Evolutionary conservation across 139 green algal species (phyloP).

Genomic region (Chlamydomonas asymmetrica): DNA sequence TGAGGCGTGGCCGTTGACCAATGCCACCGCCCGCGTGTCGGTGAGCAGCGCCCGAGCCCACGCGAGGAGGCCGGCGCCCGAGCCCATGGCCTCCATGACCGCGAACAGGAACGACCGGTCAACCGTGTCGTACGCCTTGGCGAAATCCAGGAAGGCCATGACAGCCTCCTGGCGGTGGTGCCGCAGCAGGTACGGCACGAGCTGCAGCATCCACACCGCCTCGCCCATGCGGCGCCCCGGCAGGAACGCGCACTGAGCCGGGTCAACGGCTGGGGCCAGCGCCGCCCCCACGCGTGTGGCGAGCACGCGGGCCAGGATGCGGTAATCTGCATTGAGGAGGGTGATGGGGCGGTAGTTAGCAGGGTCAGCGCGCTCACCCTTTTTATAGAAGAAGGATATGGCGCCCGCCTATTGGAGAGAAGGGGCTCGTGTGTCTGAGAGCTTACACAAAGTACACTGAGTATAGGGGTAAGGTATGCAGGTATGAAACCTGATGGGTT

Average conservation of each 20-base stretch:
- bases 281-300: background rate
- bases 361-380: background rate
- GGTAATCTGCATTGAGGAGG: slow-evolving; percentile 40
- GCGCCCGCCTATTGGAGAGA: too few relatives aligned
- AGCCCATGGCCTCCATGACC: slow-evolving; percentile 9
- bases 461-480: too few relatives aligned
- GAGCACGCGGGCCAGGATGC: slow-evolving; percentile 26
- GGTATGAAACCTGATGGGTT: too few relatives aligned
- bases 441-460: too few relatives aligned
- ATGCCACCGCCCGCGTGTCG: background rate
- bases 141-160: slow-evolving; percentile 17
- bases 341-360: slow-evolving; percentile 44
- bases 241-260: slow-evolving; percentile 42
- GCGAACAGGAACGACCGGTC: slow-evolving; percentile 22
- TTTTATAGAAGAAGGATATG: slow-evolving; percentile 33
- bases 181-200: slow-evolving; percentile 13
- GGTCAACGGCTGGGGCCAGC: slow-evolving; percentile 13
- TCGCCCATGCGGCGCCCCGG: slow-evolving; percentile 30
- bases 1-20: slow-evolving; percentile 17
- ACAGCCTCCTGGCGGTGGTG: background rate
- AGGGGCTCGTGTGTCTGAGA: too few relatives aligned
- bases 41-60: slow-evolving; percentile 23
- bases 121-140: slow-evolving; percentile 39
- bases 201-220: slow-evolving; percentile 26
- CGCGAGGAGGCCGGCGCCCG: slow-evolving; percentile 9